These are phyloP conservation scores for Hymenoscyphus repandus DNA, from an alignment of 2,329 filamentous ascomycete species.

Conservation along the genomic window DNA sequence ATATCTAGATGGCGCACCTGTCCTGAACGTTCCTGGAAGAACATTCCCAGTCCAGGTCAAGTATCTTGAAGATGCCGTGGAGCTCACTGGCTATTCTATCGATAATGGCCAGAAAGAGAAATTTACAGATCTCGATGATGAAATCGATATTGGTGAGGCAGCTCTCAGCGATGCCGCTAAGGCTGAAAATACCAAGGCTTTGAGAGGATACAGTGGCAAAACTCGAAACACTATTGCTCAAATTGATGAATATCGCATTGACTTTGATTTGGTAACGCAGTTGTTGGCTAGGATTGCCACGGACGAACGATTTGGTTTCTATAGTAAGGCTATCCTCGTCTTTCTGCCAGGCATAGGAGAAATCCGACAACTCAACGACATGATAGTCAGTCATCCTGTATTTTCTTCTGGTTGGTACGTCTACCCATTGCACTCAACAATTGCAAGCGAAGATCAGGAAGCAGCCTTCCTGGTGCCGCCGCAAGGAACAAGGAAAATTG, in stretches of 20 bases:
- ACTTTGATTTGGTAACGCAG: conserved; percentile 79
- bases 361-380: conserved; percentile 81
- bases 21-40: conserved; percentile 84
- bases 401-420: conserved; percentile 79
- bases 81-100: conserved; percentile 70
- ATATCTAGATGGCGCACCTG: conserved; percentile 79
- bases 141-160: conserved; percentile 43
- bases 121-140: conserved; percentile 59
- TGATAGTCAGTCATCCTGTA: conserved; percentile 68
- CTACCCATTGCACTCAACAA: conserved; percentile 87
- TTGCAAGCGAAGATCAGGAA: conserved; percentile 95
- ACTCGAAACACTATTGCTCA: conserved; percentile 71
- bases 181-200: conserved; percentile 55
- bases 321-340: conserved; percentile 87
- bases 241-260: conserved; percentile 87
- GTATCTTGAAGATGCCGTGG: conserved; percentile 89
- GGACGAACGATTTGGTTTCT: conserved; percentile 59
- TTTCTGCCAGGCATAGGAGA: conserved; percentile 94
- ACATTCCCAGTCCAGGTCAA: conserved; percentile 88
- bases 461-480: conserved; percentile 85
- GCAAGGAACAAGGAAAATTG: conserved; percentile 79
- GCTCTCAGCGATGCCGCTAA: conserved; percentile 39
- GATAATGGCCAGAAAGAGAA: conserved; percentile 43
- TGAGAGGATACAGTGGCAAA: conserved; percentile 68
- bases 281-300: conserved; percentile 72